Evolutionary conservation across 176 grass and related monocot species (phyloP).

Genomic region (Oryza glumipatula): DNA sequence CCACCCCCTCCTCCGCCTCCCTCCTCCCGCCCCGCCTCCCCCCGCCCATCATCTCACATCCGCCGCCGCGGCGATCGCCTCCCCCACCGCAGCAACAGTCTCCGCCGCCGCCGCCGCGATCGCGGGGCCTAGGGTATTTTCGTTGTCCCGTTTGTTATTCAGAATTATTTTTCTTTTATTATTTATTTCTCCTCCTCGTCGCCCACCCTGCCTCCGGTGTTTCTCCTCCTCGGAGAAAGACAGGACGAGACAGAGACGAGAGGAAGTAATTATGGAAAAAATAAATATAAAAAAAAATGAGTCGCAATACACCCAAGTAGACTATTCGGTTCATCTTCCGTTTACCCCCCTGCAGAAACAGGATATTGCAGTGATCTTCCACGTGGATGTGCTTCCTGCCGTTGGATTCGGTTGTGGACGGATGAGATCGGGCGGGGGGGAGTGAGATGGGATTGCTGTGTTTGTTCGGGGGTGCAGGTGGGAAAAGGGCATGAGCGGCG

Average conservation of each 20-base stretch:
- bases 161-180: slow-evolving; percentile 19
- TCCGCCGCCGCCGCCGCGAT: background rate
- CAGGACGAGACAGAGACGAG: background rate
- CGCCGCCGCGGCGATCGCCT: background rate
- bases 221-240: slow-evolving; percentile 4
- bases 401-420: background rate
- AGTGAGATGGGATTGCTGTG: background rate
- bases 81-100: slow-evolving; percentile 1
- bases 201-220: background rate
- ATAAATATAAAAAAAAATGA: background rate
- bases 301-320: background rate
- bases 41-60: slow-evolving; percentile 32
- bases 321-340: background rate
- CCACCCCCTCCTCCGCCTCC: background rate
- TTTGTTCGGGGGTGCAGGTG: background rate
- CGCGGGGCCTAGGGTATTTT: slow-evolving; percentile 40
- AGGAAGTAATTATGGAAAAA: no score
- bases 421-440: background rate
- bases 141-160: slow-evolving; percentile 14
- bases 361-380: background rate
- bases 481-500: background rate
- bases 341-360: background rate
- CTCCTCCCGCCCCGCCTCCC: background rate
- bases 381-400: background rate
- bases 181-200: background rate